Evolutionary conservation across 345 rosid species (phyloP).

Genomic region (Melastoma malabathricum): DNA sequence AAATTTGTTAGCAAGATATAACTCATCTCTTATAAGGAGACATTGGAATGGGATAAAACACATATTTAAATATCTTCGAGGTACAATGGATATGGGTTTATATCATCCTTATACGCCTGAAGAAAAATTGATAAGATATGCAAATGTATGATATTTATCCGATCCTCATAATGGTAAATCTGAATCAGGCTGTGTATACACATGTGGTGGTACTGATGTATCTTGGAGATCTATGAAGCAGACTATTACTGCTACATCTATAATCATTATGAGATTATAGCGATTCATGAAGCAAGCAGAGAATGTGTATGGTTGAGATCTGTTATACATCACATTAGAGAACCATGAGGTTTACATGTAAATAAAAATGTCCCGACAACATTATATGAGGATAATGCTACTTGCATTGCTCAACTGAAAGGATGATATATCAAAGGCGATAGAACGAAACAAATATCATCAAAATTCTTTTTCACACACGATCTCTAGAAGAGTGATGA

Average conservation of each 20-base stretch:
- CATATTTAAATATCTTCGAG: background rate
- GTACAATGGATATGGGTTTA: background rate
- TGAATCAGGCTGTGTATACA: background rate
- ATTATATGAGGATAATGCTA: too few relatives aligned
- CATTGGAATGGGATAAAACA: background rate
- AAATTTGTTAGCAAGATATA: background rate
- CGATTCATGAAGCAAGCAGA: too few relatives aligned
- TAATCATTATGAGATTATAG: background rate
- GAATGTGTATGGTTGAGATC: too few relatives aligned
- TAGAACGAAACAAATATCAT: too few relatives aligned
- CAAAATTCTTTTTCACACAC: too few relatives aligned
- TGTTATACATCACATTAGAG: too few relatives aligned
- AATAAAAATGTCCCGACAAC: too few relatives aligned
- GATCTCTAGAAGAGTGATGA: too few relatives aligned
- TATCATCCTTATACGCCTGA: background rate
- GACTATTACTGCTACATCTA: background rate
- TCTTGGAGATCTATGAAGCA: background rate
- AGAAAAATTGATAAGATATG: background rate
- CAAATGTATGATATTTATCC: background rate
- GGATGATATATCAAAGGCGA: too few relatives aligned
- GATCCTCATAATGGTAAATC: background rate
- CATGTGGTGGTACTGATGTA: background rate
- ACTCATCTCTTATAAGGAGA: background rate
- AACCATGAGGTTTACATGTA: too few relatives aligned
- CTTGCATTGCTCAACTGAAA: too few relatives aligned